A percentile compares a stretch with the other conserved stretches of the same genome.
These are phyloP conservation scores for Hypoxylon lienhwacheense DNA, from an alignment of 495 filamentous ascomycete genomes.

Conservation along the genomic window DNA sequence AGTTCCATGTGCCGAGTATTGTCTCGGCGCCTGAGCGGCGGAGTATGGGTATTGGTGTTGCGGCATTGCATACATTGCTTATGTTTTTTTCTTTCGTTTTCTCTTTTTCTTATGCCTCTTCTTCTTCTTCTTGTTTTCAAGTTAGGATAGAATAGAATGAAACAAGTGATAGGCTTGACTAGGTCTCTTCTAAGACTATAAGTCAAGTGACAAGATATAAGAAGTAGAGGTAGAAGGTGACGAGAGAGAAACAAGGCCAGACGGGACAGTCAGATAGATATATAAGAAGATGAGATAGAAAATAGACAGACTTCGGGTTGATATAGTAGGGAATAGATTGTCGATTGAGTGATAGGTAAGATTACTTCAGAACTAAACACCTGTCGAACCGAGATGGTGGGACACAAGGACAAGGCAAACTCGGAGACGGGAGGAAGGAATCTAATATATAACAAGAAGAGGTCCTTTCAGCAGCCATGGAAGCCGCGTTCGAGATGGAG, in stretches of 20 bases:
- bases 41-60: constrained; percentile 50
- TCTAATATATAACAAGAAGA: constrained; percentile 34
- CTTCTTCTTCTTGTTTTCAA: too few species aligned
- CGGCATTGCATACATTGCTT: constrained; percentile 49
- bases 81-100: background rate
- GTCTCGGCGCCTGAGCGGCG: constrained; percentile 54
- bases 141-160: too few species aligned
- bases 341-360: background rate
- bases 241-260: too few species aligned
- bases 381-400: constrained; percentile 30
- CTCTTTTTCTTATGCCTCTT: too few species aligned
- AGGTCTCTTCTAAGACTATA: too few species aligned
- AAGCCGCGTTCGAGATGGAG: constrained; percentile 27
- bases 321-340: background rate
- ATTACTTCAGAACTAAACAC: constrained; percentile 25
- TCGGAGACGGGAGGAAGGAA: constrained; percentile 28
- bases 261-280: too few species aligned
- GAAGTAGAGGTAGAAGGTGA: too few species aligned
- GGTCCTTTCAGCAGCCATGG: constrained; percentile 15
- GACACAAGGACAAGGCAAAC: constrained; percentile 20
- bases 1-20: constrained; percentile 69
- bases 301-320: too few species aligned
- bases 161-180: too few species aligned
- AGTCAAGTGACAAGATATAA: too few species aligned
- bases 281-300: background rate